A percentile compares a stretch with the other conserved stretches of the same genome.
These are phyloP conservation scores for Pyricularia pennisetigena DNA, from an alignment of 2,329 filamentous ascomycete genomes.

Conservation along the genomic window DNA sequence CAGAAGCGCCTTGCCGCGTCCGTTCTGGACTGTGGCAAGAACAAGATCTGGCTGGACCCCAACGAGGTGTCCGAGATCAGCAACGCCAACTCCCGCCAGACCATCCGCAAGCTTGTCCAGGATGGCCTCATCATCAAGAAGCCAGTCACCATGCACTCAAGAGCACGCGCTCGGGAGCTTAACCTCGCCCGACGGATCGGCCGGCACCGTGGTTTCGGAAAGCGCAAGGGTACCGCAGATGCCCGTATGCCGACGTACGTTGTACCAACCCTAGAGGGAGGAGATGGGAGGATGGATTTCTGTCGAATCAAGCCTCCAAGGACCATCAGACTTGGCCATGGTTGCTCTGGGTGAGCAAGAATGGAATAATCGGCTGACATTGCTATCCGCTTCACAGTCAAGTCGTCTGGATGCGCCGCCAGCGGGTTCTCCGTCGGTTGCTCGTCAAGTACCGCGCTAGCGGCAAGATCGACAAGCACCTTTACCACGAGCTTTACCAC, in stretches of 20 bases:
- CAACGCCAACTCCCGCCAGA: constrained; percentile 99
- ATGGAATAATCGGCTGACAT: constrained; percentile 11
- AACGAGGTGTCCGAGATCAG: constrained; percentile 99
- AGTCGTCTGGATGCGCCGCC: constrained; percentile 99
- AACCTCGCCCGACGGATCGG: constrained; percentile 90
- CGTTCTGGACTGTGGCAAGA: constrained; percentile 97
- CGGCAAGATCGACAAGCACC: constrained; percentile 99
- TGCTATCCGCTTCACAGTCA: constrained; percentile 48
- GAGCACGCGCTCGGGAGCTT: constrained; percentile 89
- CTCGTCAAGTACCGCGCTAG: constrained; percentile 99
- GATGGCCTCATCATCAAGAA: constrained; percentile 99
- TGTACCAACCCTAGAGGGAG: constrained; percentile 2
- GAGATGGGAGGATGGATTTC: not conserved
- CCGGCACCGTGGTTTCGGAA: constrained; percentile 98
- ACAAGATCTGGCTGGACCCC: constrained; percentile 99
- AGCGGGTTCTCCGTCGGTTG: constrained; percentile 96
- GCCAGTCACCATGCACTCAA: constrained; percentile 99
- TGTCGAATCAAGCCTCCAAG: not conserved
- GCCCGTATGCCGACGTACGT: constrained; percentile 96
- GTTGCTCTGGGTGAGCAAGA: constrained; percentile 13
- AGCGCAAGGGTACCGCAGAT: constrained; percentile 99
- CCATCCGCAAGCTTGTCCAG: constrained; percentile 97
- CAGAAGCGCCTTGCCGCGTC: constrained; percentile 99
- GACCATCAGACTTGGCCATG: constrained; percentile 7
- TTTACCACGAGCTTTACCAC: constrained; percentile 99